Evolutionary conservation across 1,284 basidiomycete species (phyloP), one percentile per base, ranked within the genome.

Genomic region (Cryptococcus floricola): DNA sequence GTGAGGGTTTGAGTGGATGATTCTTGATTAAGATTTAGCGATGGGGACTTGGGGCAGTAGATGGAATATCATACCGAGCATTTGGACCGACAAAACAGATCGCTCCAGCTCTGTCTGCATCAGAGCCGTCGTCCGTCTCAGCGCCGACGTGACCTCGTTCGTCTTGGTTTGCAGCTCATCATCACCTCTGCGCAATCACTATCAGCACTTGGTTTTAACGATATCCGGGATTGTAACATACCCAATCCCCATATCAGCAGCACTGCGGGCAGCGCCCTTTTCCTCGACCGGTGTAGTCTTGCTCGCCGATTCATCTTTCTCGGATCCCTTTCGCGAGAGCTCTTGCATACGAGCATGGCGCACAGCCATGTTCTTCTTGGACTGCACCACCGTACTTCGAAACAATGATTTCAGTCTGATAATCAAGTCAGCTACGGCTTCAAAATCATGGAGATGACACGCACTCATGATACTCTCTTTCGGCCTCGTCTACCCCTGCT

Each of bases 21-120:
- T 62, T 93, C 90, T 90, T 23, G 1, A 71, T 5, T 16, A 7
- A 34, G 6, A 44, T 4, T 25, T 47, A 23, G 19, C 41, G 8
- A 42, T 42, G 41, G 41, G n/a, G 19, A 6, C 4, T 3, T 42
- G 18, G 53, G 34, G 18, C 25, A 45, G 10, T 4, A 47, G n/a
- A 38, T 27, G 52, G 39, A 45, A 31, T 9, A 41, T 76, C 82
- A 46, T 63, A 89, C 90, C 88, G 27, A 96, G 83, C 73, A 93
- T 85, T 70, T 97, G 93, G 4, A 81, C 82, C 1, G 88, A 85
- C 45, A 95, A 79, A 12, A 94, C 89, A 1, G 90, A 93, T 37
- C 86, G 84, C 68, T 96, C 89, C 3, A 97, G 84, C 69, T 97
- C 93, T 47, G 83, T 84, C 75, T 94, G 90, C 87, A 97, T 91